A percentile compares a stretch with the other conserved stretches of the same genome.
These are phyloP conservation scores for Fragilaria radians DNA, from an alignment of 108 stramenopile species.

Conservation along the genomic window DNA sequence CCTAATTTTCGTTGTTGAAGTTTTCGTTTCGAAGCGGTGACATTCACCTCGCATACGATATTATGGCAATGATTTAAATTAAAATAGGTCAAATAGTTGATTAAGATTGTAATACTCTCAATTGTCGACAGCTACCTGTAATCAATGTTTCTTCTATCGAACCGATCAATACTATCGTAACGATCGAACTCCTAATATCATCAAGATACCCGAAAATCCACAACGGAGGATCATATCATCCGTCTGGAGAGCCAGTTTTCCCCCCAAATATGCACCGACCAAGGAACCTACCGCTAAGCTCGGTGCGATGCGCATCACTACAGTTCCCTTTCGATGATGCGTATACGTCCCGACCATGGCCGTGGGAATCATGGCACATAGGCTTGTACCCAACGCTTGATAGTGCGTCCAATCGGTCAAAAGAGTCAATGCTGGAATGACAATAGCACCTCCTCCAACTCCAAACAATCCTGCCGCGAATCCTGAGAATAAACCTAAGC, in stretches of 20 bases:
- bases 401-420: slow-evolving; percentile 77
- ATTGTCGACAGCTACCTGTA: no score
- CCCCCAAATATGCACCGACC: slow-evolving; percentile 76
- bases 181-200: slow-evolving; percentile 56
- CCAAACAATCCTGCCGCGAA: slow-evolving; percentile 88
- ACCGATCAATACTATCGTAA: no score
- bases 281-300: slow-evolving; percentile 72
- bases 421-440: slow-evolving; percentile 78
- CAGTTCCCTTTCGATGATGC: slow-evolving; percentile 65
- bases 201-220: slow-evolving; percentile 73
- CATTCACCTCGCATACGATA: no score
- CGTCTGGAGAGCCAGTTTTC: slow-evolving; percentile 45
- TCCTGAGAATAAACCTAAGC: slow-evolving; percentile 43
- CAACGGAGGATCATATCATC: slow-evolving; percentile 58
- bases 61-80: no score
- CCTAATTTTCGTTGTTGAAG: no score
- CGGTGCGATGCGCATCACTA: slow-evolving; percentile 66
- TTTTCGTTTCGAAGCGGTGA: no score
- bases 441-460: slow-evolving; percentile 87
- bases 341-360: slow-evolving; percentile 71
- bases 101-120: no score
- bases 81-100: no score
- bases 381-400: slow-evolving; percentile 79
- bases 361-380: slow-evolving; percentile 79
- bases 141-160: no score